Evolutionary conservation across 495 filamentous ascomycete species (phyloP), one percentile per base, ranked within the genome.

Genomic region (Podospora conica): DNA sequence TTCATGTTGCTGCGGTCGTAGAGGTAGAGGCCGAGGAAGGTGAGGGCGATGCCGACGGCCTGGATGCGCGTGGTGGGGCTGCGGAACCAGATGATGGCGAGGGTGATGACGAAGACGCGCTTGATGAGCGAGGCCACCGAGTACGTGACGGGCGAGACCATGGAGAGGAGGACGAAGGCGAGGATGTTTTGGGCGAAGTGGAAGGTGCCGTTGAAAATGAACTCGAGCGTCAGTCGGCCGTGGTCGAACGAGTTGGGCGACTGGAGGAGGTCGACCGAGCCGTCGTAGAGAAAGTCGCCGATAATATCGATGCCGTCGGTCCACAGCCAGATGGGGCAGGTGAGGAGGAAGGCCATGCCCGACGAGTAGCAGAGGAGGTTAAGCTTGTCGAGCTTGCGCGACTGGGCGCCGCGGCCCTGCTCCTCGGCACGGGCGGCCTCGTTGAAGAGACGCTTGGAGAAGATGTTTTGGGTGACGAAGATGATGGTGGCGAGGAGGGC

Each of bases 391-490:
- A 97, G 83, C 79, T 97, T 98, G 55, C 86, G 85, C 55, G 76
- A 81, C 65, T 82, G 85, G 21, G 75, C 77, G 28, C 75, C 75
- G 29, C 81, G 75, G 2, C 86, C 84, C 21, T 96, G 89, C 18
- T 87, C 84, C 76, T 97, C 93, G 2, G 89, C 88, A 21, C 84
- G 84, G 9, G 92, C 89, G 24, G 90, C 93, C 76, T 97, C 93
- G 74, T 97, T 98, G 83, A 99, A 99, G n/a, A 99, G 85, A 63
- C 91, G 91, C 76, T 99, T 99, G 18, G 94, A 97, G 70, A 97
- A 97, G 64, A 99, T 99, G 73, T 99, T 99, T 74, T 99, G 95
- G 0, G 92, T 96, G 18, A 99, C 95, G 74, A 99, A 99, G 67
- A 99, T 91, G 33, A 98, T 78, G 40, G 96, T 91, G 27, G 90